Evolutionary conservation across 2,329 filamentous ascomycete genomes (phyloP), one percentile per base, ranked within the genome.

Genomic region (Macrophomina tecta): DNA sequence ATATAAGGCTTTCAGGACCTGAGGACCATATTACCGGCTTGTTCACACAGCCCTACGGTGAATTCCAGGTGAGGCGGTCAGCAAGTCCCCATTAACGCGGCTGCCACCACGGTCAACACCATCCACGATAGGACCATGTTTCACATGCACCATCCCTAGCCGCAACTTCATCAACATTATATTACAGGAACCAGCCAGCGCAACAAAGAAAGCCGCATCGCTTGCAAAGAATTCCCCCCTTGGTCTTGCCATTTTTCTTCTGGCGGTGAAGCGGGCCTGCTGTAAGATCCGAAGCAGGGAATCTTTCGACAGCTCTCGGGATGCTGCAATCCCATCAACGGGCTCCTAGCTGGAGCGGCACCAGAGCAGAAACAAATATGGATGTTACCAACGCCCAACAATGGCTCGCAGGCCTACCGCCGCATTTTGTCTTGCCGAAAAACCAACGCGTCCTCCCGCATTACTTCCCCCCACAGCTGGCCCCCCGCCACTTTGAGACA

Each of bases 91-190:
- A 42, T 51, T 42, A 18, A 48, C 34, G 18, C 28, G 48, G 12
- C 46, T 64, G n/a, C 53, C 51, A 32, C 36, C 28, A 60, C 45
- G 14, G 14, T 40, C 64, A 66, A 58, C 64, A 61, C 64, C 53
- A 66, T 61, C 64, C 34, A 58, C 63, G 34, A 60, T 36, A 64
- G 61, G 61, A 11, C 45, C 11, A 58, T 66, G 64, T 66, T 51
- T 66, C 64, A 52, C 28, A 61, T 66, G 64, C 64, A 61, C 18
- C n/a, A 4, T 52, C 55, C 64, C 64, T 66, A 66, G 63, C 63
- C n/a, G 58, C 58, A 62, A 48, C 32, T 14, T 16, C 30, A 49
- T 38, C 58, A 62, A 48, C 32, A 12, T 16, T 30, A 49, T 38
- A 7, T n/a, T 30, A 42, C 28, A 30, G 42, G 14, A 53, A 53